A percentile compares a stretch with the other conserved stretches of the same genome.
These are phyloP conservation scores for Colletotrichum sidae DNA, from an alignment of 2,329 filamentous ascomycete species.

Conservation along the genomic window DNA sequence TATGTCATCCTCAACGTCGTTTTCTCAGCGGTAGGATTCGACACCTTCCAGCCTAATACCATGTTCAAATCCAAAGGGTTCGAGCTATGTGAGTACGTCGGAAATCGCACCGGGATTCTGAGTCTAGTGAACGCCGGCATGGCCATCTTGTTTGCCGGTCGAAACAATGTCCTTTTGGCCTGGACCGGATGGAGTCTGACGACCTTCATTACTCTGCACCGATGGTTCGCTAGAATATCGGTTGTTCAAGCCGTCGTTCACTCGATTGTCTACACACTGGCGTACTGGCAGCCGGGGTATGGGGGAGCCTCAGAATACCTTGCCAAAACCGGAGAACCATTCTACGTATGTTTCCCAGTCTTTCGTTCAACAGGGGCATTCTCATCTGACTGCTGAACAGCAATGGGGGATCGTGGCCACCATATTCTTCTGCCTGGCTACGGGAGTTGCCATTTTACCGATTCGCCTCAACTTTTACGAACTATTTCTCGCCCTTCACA, in stretches of 20 bases:
- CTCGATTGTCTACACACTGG: constrained; percentile 46
- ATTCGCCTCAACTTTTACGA: constrained; percentile 48
- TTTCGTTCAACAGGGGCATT: neutral
- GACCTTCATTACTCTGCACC: constrained; percentile 51
- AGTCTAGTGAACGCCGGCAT: constrained; percentile 48
- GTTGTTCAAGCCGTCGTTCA: constrained; percentile 45
- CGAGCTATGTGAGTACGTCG: constrained; percentile 50
- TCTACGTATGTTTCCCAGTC: neutral
- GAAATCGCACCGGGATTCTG: constrained; percentile 47
- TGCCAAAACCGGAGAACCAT: constrained; percentile 9
- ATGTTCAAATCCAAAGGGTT: constrained; percentile 15
- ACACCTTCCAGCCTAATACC: constrained; percentile 42
- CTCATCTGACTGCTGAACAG: constrained; percentile 42
- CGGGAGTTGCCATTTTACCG: constrained; percentile 43
- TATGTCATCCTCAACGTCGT: constrained; percentile 53
- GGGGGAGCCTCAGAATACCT: constrained; percentile 11
- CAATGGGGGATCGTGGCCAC: constrained; percentile 50
- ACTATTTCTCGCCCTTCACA: constrained; percentile 48
- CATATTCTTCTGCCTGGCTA: constrained; percentile 42
- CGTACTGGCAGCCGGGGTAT: constrained; percentile 25
- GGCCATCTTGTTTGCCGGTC: constrained; percentile 47
- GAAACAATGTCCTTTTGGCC: constrained; percentile 50
- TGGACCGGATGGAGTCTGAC: constrained; percentile 51
- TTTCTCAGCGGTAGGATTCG: constrained; percentile 45
- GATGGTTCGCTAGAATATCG: constrained; percentile 47